Evolutionary conservation across 768 basidiomycete species (phyloP), one percentile per base, ranked within the genome.

Genomic region (Gautieria morchelliformis): DNA sequence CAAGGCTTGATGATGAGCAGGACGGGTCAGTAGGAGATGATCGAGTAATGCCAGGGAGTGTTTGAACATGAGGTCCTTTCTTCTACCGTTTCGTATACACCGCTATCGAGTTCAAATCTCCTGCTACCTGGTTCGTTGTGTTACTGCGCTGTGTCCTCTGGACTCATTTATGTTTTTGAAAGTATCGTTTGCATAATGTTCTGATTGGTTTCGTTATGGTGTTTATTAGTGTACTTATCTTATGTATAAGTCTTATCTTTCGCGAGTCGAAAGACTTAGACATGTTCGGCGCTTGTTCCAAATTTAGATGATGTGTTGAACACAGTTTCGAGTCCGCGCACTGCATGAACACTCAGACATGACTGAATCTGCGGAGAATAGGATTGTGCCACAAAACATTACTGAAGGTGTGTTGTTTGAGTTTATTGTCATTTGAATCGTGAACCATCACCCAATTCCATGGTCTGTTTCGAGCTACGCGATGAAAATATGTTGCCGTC

Each of bases 1-100:
- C 27, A 61, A 83, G 83, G 68, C 73, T 86, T 68, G 82, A 87
- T 69, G 85, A 87, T 65, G 84, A 85, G 67, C 71, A 82, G 63
- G 85, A 87, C 63, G 83, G 76, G 11, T 74, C 75, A 17, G 78
- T 83, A 15, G 81, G 75, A 15, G 37, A 35, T n/a, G 51, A 52
- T 15, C 37, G 35, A 8, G 51, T 52, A 6, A 52, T 52, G 51
- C 35, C n/a, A 40, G 33, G 33, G 40, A 24, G 20, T 37, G 51
- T 52, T n/a, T 40, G 19, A 37, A 40, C 5, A 35, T 15, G 35
- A 3, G 3, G 2, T 1, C 10, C 35, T 37, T 37, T 37, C 10
- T 37, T 37, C 35, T 3, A 37, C 4, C 35, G 35, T 37, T 37
- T 9, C 14, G 14, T 9, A 37, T 37, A 14, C 35, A 4, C 35